Base-by-base conservation (phyloP, 108 stramenopile species). In the Stephanodiscus minutulus region DNA sequence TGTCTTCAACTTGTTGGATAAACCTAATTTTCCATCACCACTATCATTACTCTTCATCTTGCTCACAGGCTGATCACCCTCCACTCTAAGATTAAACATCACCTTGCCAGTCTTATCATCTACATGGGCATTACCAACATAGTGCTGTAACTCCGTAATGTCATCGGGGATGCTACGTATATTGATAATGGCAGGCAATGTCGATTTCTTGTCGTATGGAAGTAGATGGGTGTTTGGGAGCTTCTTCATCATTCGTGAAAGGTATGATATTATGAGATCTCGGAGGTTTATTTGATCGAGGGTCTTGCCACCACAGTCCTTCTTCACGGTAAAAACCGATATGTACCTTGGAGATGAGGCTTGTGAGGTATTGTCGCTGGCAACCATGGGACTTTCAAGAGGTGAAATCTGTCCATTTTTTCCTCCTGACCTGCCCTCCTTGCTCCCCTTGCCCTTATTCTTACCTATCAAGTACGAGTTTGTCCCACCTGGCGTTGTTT, bases 271-370 rank as follows among this genome's bases (percentile, higher is more conserved):
- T 13, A 61, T 72, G 29, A 79, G 48, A 4, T 66, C 41, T 13
- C 78, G 60, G 1, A 79, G 47, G 46, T 79, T 72, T 11, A 68
- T 60, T 68, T 73, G 47, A 7, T 68, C 72, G 10, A 79, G 43
- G 5, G 71, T 43, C 55, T 68, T 72, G 11, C 72, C 72, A n/a
- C 72, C 61, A 25, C 58, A 66, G 49, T 79, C 78, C 55, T 79
- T 79, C 55, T 79, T 79, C 5, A 79, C 78, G 11, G 78, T 79
- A 27, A 79, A 79, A 28, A 79, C 71, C 12, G 78, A 79, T 21
- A 79, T 58, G 58, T 73, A 79, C 21, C 78, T 60, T 4, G 60
- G 65, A 25, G 63, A 56, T 13, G 37, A 47, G 27, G 43, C 22
- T 25, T 55, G 25, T 5, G 57, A 41, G 15, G 36, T 18, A 36